phyloP scores from a whole-genome alignment of 2,329 filamentous ascomycete genomes.

The Hypoxylon sp. region DNA sequence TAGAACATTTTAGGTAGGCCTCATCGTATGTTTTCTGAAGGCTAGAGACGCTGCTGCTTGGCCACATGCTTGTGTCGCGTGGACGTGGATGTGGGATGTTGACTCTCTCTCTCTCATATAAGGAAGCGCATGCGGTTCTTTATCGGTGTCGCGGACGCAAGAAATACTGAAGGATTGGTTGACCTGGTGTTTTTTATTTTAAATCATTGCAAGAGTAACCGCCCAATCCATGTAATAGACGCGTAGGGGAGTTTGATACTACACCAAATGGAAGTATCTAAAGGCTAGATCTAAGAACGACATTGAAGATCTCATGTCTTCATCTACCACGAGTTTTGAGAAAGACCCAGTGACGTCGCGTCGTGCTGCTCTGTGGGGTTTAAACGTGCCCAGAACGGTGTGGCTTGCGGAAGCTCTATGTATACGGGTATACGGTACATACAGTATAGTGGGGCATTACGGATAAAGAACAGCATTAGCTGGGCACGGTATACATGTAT shows the following conservation, averaged over 20 bases:
- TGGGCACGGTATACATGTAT: too few relatives aligned
- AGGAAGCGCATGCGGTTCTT: slow-evolving; percentile 35
- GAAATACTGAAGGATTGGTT: slow-evolving; percentile 20
- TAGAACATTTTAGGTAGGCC: slow-evolving; percentile 94
- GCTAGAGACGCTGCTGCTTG: slow-evolving; percentile 72
- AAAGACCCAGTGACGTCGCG: slow-evolving; percentile 44
- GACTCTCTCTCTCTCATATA: slow-evolving; percentile 17
- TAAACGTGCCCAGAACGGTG: slow-evolving; percentile 14
- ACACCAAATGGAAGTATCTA: slow-evolving; percentile 7
- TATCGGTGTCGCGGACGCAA: slow-evolving; percentile 18
- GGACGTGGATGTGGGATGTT: slow-evolving; percentile 24
- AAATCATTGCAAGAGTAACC: slow-evolving; percentile 15
- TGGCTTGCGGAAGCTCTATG: slow-evolving; percentile 9
- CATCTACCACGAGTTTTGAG: slow-evolving; percentile 21
- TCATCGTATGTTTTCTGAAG: slow-evolving; percentile 99
- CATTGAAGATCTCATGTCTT: slow-evolving; percentile 34
- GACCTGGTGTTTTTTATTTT: slow-evolving; percentile 16
- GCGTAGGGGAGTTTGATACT: slow-evolving; percentile 20
- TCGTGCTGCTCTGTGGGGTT: slow-evolving; percentile 39
- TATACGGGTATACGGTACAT: too few relatives aligned
- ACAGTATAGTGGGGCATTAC: not conserved
- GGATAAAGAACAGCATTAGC: not conserved
- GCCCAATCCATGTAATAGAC: slow-evolving; percentile 18
- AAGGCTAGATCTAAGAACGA: slow-evolving; percentile 30
- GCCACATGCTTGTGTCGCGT: slow-evolving; percentile 62